Conservation (phyloP, 192 early-diverging fungal species). For the Chytriomyces hyalinus region DNA sequence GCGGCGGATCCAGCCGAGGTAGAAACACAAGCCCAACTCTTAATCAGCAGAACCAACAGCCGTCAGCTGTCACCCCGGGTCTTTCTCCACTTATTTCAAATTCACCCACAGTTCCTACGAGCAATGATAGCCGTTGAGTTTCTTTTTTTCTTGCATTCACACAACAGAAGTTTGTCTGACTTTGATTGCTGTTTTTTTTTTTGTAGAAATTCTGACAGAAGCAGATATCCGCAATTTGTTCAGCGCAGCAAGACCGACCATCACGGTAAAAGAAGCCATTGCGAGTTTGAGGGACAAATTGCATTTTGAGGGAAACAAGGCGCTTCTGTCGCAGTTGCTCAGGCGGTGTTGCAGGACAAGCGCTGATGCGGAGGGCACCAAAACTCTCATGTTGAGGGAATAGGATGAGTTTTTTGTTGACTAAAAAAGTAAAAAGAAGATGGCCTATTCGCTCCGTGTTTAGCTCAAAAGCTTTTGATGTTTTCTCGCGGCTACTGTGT, state of each 20-base stretch:
- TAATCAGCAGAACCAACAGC: too few relatives aligned
- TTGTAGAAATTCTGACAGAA: conserved; percentile 28
- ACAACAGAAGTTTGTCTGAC: neutral
- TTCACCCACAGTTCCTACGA: neutral
- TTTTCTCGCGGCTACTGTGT: too few relatives aligned
- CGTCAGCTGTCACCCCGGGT: neutral
- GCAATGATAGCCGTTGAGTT: neutral
- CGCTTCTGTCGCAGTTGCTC: conserved; percentile 1
- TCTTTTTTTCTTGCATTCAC: neutral
- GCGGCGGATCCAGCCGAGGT: neutral
- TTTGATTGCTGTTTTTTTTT: neutral
- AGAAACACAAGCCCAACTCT: conserved; percentile 9
- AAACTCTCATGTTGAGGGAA: neutral
- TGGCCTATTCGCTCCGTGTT: too few relatives aligned
- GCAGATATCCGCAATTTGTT: conserved; percentile 12
- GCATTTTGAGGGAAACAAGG: conserved; percentile 25
- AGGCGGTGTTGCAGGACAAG: conserved; percentile 12
- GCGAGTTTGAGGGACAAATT: conserved; percentile 31
- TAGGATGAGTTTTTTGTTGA: neutral
- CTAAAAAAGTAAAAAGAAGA: neutral
- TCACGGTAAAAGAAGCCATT: conserved; percentile 26
- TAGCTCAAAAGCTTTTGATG: too few relatives aligned
- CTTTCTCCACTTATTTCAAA: neutral
- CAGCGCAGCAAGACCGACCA: neutral
- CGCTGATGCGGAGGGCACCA: neutral